Percentiles rank a stretch among this genome's conserved stretches.
phyloP scores from a whole-genome alignment of 306 rosid species.

The Fragaria iinumae region DNA sequence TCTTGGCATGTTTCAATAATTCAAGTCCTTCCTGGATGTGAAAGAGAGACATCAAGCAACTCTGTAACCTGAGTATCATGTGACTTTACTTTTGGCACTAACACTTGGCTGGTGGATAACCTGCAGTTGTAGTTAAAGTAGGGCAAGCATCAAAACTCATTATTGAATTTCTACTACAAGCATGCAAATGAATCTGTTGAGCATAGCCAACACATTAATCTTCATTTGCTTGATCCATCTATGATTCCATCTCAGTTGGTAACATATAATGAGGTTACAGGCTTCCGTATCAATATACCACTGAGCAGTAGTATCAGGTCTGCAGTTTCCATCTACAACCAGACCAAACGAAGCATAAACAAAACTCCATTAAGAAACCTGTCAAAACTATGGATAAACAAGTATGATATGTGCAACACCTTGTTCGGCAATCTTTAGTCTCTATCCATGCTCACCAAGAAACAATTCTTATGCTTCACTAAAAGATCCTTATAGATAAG shows the following conservation, averaged over 20 bases:
- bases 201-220: neutral
- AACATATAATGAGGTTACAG: neutral
- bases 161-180: conserved; percentile 7
- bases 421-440: neutral
- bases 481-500: neutral
- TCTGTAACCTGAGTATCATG: conserved; percentile 26
- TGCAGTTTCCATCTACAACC: neutral
- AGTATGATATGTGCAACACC: neutral
- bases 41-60: conserved; percentile 7
- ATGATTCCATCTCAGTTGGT: neutral
- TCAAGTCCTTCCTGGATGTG: neutral
- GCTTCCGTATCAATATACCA: neutral
- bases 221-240: conserved; percentile 3
- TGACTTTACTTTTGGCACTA: conserved; percentile 17
- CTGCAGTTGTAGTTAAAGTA: neutral
- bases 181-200: conserved; percentile 2
- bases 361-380: neutral
- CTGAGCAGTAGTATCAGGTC: neutral
- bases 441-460: neutral
- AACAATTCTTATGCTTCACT: neutral
- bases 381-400: neutral
- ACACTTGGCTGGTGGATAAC: conserved; percentile 18
- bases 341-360: neutral
- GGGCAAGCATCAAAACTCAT: neutral
- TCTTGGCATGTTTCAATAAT: conserved; percentile 11